These are phyloP conservation scores for Sphaerulina musiva DNA, from an alignment of 2,329 filamentous ascomycete species.

Conservation along the genomic window DNA sequence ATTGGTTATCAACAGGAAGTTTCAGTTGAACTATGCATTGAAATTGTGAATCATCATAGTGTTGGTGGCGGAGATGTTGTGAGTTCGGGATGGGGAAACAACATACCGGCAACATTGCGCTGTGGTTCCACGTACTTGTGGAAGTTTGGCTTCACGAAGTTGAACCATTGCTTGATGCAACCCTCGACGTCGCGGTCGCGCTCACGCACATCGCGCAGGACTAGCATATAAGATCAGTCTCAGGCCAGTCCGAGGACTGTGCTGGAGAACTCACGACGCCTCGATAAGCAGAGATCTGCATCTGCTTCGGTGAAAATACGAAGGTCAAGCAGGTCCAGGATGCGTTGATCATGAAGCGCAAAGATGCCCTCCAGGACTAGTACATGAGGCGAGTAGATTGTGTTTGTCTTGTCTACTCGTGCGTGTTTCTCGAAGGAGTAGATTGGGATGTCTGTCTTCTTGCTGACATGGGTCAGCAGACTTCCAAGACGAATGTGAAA, in stretches of 20 bases:
- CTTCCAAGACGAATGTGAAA: not conserved
- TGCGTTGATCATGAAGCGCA: conserved; percentile 79
- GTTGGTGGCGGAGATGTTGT: not conserved
- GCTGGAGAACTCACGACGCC: conserved; percentile 61
- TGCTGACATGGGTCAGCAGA: conserved; percentile 44
- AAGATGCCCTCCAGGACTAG: conserved; percentile 94
- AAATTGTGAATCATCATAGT: conserved; percentile 34
- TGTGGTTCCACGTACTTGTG: conserved; percentile 91
- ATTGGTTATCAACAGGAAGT: conserved; percentile 32
- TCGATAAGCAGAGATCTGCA: conserved; percentile 82
- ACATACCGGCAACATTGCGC: conserved; percentile 68
- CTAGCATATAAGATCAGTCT: conserved; percentile 38
- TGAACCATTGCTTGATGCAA: conserved; percentile 97
- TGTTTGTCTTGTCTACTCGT: conserved; percentile 68
- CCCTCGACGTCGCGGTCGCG: conserved; percentile 88
- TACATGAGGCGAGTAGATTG: conserved; percentile 93
- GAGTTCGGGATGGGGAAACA: not conserved
- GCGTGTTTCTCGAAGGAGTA: conserved; percentile 95
- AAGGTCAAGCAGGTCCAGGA: conserved; percentile 83
- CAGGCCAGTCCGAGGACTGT: conserved; percentile 45
- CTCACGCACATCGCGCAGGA: conserved; percentile 80
- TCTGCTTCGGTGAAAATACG: conserved; percentile 98
- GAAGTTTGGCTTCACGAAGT: conserved; percentile 93
- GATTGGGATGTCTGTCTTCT: conserved; percentile 81
- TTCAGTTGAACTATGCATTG: conserved; percentile 40